These are phyloP conservation scores for Castanea mollissima DNA, from an alignment of 306 rosid species.

Conservation along the genomic window DNA sequence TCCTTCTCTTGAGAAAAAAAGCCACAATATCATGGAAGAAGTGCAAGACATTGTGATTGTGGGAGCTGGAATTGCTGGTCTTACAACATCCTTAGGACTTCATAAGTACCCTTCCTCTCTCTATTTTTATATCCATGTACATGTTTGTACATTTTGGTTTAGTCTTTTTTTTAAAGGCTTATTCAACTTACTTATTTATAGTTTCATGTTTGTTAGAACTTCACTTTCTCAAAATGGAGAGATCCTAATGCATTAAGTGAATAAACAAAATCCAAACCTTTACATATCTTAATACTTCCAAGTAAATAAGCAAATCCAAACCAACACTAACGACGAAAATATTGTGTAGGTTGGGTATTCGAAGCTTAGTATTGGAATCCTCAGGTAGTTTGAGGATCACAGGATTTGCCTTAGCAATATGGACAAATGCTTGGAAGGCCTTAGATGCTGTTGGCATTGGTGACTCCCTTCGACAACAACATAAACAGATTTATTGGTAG, in stretches of 20 bases:
- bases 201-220: too few relatives aligned
- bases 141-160: background rate
- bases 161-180: background rate
- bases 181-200: too few relatives aligned
- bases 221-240: too few relatives aligned
- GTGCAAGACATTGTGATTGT: constrained; percentile 65
- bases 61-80: constrained; percentile 85
- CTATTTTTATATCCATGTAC: background rate
- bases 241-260: too few relatives aligned
- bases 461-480: constrained; percentile 49
- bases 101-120: constrained; percentile 28
- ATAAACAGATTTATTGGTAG: constrained; percentile 46
- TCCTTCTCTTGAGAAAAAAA: background rate
- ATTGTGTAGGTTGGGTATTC: constrained; percentile 46
- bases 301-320: too few relatives aligned
- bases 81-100: constrained; percentile 66
- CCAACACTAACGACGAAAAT: too few relatives aligned
- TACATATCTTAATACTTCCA: too few relatives aligned
- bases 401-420: constrained; percentile 56
- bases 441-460: constrained; percentile 67
- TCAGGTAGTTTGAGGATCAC: constrained; percentile 50
- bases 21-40: constrained; percentile 24
- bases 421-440: constrained; percentile 82
- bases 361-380: constrained; percentile 71
- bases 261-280: too few relatives aligned